Base-by-base conservation (phyloP, 2,329 filamentous ascomycete species). In the Pleomassaria siparia region DNA sequence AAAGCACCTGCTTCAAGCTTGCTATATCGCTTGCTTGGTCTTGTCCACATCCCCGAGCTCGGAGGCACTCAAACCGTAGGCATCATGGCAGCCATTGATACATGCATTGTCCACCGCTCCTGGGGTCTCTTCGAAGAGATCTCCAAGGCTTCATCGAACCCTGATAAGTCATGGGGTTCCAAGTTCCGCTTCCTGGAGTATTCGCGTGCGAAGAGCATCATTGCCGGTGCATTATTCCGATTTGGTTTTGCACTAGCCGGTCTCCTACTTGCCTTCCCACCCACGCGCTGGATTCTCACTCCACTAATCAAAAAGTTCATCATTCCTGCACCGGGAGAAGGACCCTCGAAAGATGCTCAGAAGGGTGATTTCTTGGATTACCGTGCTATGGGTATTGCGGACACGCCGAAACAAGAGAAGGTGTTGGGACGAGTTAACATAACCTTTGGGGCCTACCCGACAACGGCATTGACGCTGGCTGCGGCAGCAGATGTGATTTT, bases 401-500 rank as follows among this genome's bases (percentile, higher is more conserved):
- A 77, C 59, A 60, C 66, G 43, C 16, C 4, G 25, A 70, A 68
- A 18, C 67, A 72, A 15, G 73, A 82, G 69, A 75, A 79, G 58
- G 85, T 81, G 0, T 78, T 76, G 41, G 80, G 77, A 43, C 77
- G 77, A 43, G 78, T 82, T 32, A 74, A 76, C 56, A 84, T 77
- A 54, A 69, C 76, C 3, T 86, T 87, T 2, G 80, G 80, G 57
- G 75, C 84, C 63, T 92, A 91, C 66, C 71, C 74, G n/a, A 70
- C 89, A 43, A 90, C 87, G 3, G 88, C 79, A 0, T 62, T 84
- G 15, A 75, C 86, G 22, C 62, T 88, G 12, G 78, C 80, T 2
- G 78, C 89, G 58, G 87, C 80, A 11, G 87, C 86, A 3, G 72
- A 80, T 30, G 83, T 83, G 0, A 73, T 91, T 25, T 72, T 90